Evolutionary conservation across 805 yeast species (phyloP).

Genomic region (Priceomyces haplophilus): DNA sequence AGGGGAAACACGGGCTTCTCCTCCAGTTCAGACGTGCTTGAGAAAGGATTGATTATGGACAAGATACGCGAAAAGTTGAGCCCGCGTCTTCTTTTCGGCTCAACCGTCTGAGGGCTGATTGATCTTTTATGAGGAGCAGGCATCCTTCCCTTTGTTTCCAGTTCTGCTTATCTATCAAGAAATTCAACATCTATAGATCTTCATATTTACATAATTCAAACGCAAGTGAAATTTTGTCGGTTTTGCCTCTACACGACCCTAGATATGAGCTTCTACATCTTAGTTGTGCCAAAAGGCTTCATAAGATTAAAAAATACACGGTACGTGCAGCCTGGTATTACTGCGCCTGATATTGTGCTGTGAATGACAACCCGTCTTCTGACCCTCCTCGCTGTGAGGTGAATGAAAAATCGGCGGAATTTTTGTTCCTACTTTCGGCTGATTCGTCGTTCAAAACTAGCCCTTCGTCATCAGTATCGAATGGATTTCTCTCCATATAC

Average conservation of each 20-base stretch:
- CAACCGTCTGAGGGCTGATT: conserved; percentile 15
- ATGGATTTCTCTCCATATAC: conserved; percentile 23
- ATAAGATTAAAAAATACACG: background rate
- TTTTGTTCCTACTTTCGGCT: conserved; percentile 2
- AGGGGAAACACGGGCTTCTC: background rate
- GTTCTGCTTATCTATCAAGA: background rate
- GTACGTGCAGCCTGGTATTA: background rate
- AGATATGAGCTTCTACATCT: background rate
- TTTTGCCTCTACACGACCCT: background rate
- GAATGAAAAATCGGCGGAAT: conserved; percentile 13
- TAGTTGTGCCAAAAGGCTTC: background rate
- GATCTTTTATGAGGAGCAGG: conserved; percentile 12
- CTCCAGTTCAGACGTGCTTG: conserved; percentile 1
- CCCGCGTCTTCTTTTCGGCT: conserved; percentile 3
- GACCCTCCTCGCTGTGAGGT: conserved; percentile 8
- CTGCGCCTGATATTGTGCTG: background rate
- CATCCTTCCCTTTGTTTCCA: conserved; percentile 4
- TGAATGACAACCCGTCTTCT: conserved; percentile 3
- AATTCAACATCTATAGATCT: background rate
- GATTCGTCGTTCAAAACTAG: conserved; percentile 25
- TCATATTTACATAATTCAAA: background rate
- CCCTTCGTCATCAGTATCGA: conserved; percentile 30
- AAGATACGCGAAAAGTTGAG: conserved; percentile 9
- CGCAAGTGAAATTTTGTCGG: too few relatives aligned
- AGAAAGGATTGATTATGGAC: conserved; percentile 11